Percentiles rank a stretch among this genome's conserved stretches.
These are phyloP conservation scores for Heliosperma pusillum DNA, from an alignment of 148 eudicot genomes.

Conservation along the genomic window DNA sequence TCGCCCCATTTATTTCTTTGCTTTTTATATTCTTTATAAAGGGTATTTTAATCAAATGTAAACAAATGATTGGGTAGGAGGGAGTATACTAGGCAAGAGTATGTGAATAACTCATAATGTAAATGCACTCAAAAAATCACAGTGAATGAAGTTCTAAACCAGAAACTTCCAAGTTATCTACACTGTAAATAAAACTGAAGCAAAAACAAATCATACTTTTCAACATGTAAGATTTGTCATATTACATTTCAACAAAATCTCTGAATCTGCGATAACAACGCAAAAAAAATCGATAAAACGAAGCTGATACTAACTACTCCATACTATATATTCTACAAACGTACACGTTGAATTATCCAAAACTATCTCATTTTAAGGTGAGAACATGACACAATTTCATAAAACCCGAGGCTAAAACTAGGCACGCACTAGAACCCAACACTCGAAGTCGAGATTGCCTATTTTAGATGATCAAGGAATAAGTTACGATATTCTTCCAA, in stretches of 20 bases:
- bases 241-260: not conserved
- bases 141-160: too few species aligned
- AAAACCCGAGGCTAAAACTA: not conserved
- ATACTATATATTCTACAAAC: not conserved
- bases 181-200: not conserved
- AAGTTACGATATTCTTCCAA: not conserved
- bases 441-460: not conserved
- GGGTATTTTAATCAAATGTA: too few species aligned
- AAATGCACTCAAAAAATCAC: too few species aligned
- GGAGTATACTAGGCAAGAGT: too few species aligned
- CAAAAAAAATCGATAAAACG: not conserved
- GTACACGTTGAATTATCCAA: not conserved
- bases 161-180: not conserved
- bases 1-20: too few species aligned
- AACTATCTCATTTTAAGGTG: not conserved
- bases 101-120: too few species aligned
- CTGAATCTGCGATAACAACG: not conserved
- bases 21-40: too few species aligned
- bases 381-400: not conserved
- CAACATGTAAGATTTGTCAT: not conserved
- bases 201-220: not conserved
- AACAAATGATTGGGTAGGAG: too few species aligned
- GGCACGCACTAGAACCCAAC: not conserved
- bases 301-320: not conserved
- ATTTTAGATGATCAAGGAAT: not conserved